Conservation (phyloP, 2,329 filamentous ascomycete species). For the Diplocarpon mali region DNA sequence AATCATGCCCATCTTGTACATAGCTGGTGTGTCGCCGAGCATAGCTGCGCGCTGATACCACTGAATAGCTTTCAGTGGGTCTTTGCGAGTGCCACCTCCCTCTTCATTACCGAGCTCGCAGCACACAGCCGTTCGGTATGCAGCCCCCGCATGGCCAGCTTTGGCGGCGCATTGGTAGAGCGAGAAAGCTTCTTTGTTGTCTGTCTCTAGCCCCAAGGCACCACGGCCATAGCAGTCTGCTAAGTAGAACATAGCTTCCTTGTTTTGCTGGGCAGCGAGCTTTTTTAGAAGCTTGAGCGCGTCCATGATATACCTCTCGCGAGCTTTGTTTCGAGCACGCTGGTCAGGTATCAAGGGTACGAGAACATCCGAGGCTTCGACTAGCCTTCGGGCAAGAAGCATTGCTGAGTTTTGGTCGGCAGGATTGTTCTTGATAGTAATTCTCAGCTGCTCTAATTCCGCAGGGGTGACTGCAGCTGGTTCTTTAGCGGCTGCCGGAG, state of each 20-base stretch:
- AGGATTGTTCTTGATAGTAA: constrained; percentile 57
- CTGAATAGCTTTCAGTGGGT: constrained; percentile 88
- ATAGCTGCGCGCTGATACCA: constrained; percentile 95
- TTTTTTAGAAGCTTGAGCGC: constrained; percentile 90
- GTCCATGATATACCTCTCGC: constrained; percentile 76
- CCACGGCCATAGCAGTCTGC: constrained; percentile 85
- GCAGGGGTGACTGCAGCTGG: constrained; percentile 53
- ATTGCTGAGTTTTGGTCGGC: constrained; percentile 63
- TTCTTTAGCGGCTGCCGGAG: neutral
- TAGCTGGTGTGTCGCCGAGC: constrained; percentile 81
- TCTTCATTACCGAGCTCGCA: constrained; percentile 94
- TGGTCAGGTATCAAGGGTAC: constrained; percentile 55
- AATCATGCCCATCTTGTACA: constrained; percentile 99
- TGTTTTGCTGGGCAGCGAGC: constrained; percentile 58
- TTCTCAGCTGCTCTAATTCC: constrained; percentile 65
- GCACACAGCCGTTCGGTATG: constrained; percentile 91
- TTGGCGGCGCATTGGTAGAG: constrained; percentile 93
- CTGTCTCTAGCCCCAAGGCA: constrained; percentile 63
- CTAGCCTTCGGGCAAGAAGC: constrained; percentile 66
- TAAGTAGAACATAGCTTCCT: constrained; percentile 86
- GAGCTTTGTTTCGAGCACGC: constrained; percentile 59
- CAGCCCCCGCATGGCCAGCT: constrained; percentile 70
- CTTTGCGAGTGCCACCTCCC: constrained; percentile 81
- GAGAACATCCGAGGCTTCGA: constrained; percentile 73
- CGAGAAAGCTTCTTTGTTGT: constrained; percentile 85